Evolutionary conservation across 805 yeast genomes (phyloP).

Genomic region (Crinitomyces ghanaensis): DNA sequence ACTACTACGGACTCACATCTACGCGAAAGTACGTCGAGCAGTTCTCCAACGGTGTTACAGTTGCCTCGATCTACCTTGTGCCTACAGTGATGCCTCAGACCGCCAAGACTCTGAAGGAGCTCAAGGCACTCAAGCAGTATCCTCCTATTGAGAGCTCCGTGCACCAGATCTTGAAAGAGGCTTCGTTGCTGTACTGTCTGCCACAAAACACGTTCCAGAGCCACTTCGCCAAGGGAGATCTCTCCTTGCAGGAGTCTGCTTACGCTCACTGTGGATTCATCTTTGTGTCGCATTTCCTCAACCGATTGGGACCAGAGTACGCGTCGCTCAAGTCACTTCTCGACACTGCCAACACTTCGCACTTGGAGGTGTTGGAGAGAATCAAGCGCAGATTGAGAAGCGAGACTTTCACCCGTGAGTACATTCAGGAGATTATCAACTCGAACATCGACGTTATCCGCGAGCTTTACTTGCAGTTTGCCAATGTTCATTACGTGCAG

Average conservation of each 20-base stretch:
- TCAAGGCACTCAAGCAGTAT: slow-evolving; percentile 18
- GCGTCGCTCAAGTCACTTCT: slow-evolving; percentile 54
- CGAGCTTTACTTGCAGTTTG: slow-evolving; percentile 81
- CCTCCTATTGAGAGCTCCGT: slow-evolving; percentile 62
- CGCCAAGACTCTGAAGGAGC: slow-evolving; percentile 23
- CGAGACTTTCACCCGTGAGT: slow-evolving; percentile 84
- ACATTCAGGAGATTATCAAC: slow-evolving; percentile 65
- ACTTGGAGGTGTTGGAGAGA: slow-evolving; percentile 64
- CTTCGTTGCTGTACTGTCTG: slow-evolving; percentile 80
- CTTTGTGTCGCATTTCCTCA: slow-evolving; percentile 88
- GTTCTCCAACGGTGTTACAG: slow-evolving; percentile 77
- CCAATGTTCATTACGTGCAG: slow-evolving; percentile 77
- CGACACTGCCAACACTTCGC: slow-evolving; percentile 49
- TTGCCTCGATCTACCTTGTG: slow-evolving; percentile 75
- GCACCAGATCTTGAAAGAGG: slow-evolving; percentile 86
- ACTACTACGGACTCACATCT: slow-evolving; percentile 74
- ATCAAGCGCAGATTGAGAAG: slow-evolving; percentile 83
- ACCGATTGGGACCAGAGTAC: slow-evolving; percentile 87
- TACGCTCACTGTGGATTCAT: slow-evolving; percentile 91
- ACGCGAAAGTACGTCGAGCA: slow-evolving; percentile 91
- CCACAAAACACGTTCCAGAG: slow-evolving; percentile 77
- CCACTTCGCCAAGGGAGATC: slow-evolving; percentile 58
- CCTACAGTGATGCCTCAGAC: slow-evolving; percentile 41
- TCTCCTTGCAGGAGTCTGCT: slow-evolving; percentile 87
- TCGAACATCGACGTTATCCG: slow-evolving; percentile 61